These are phyloP conservation scores for Zygotorulaspora chibaensis DNA, from an alignment of 805 yeast genomes.

Conservation along the genomic window DNA sequence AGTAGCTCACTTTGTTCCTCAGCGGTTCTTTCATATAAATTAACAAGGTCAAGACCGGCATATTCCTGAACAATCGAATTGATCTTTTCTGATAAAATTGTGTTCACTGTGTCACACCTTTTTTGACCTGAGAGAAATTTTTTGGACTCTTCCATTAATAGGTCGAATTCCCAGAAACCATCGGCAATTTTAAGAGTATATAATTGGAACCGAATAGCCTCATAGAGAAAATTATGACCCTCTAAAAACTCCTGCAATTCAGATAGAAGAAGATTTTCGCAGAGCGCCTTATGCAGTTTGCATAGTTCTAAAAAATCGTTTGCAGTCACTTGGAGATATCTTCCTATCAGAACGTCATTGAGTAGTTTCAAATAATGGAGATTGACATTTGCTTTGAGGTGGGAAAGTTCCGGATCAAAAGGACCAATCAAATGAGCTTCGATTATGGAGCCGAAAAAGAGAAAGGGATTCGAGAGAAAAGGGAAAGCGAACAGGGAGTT, in stretches of 20 bases:
- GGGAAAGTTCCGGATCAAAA: neutral
- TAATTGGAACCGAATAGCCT: constrained; percentile 10
- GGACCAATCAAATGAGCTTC: constrained; percentile 13
- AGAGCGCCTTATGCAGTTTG: constrained; percentile 13
- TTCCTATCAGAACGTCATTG: constrained; percentile 13
- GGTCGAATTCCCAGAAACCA: constrained; percentile 22
- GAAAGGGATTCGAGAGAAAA: constrained; percentile 8
- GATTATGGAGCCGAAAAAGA: constrained; percentile 14
- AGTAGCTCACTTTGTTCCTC: neutral
- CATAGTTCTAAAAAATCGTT: constrained; percentile 20
- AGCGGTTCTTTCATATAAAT: neutral
- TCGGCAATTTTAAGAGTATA: constrained; percentile 16
- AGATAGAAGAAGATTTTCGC: constrained; percentile 4
- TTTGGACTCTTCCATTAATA: constrained; percentile 5
- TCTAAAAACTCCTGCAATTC: neutral
- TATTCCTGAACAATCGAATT: constrained; percentile 6
- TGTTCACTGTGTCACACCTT: neutral
- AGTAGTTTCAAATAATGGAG: constrained; percentile 15
- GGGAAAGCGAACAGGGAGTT: constrained; percentile 13
- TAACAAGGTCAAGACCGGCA: neutral
- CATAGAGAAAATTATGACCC: constrained; percentile 1
- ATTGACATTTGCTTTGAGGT: constrained; percentile 7
- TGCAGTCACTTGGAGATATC: constrained; percentile 19
- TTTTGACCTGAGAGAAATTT: constrained; percentile 1
- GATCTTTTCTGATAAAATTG: constrained; percentile 4